Base-by-base conservation (phyloP, 2,329 filamentous ascomycete genomes). In the Penicillium sp. region DNA sequence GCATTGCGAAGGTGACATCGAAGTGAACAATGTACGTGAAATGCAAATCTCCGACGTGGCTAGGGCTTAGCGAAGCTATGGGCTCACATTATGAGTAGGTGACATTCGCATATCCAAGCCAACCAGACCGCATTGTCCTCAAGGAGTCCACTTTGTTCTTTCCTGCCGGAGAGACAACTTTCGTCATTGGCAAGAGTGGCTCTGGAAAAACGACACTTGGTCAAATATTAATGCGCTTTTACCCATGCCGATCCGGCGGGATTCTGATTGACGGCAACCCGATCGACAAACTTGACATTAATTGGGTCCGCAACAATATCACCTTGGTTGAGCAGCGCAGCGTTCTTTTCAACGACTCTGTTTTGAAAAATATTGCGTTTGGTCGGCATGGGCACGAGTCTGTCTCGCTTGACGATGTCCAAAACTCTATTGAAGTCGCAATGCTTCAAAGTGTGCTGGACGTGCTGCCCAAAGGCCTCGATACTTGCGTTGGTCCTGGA, bases 131-230 rank as follows among this genome's bases (percentile, higher is more conserved):
- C 13, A 63, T 68, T 0, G 83, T 84, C 1, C 73, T 96, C 8
- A 68, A 78, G 1, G 70, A 78, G 5, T 79, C 80, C 0, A 83
- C 76, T 0, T 77, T 96, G 51, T 79, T 76, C 54, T 91, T 97
- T 48, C 79, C 83, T 0, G 76, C 84, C 0, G 84, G 86, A 0
- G 76, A 86, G 52, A 82, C 85, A 3, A 88, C 83, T 0, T 96
- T 93, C 60, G 75, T 97, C 2, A 81, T 96, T 43, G 93, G 91
- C 0, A 80, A 78, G 59, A 95, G 89, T 60, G 93, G 93, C 0
- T 95, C 88, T 2, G 91, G 91, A 0, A 97, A 97, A 66, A 95
- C 89, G 57, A 97, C 91, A 0, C 63, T 97, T 1, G 84, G 85
- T 1, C 89, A 88, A 61, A 75, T 97, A 0, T 75, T 97, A 0